A percentile compares a stretch with the other conserved stretches of the same genome.
Conservation (phyloP, 2,329 filamentous ascomycete species). For the Botrytis aclada region DNA sequence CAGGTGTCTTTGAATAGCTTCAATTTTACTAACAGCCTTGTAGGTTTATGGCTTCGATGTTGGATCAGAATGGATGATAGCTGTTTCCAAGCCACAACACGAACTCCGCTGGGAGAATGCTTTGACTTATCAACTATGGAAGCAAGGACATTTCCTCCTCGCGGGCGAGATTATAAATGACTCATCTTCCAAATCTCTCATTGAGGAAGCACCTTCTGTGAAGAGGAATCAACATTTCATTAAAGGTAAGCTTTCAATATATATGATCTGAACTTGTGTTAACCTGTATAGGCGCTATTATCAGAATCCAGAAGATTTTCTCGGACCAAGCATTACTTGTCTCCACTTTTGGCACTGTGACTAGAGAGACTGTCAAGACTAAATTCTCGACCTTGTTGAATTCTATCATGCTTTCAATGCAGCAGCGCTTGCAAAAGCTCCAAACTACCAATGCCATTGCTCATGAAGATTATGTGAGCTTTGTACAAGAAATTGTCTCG, state of each 20-base stretch:
- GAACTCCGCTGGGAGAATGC: conserved; percentile 43
- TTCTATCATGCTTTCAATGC: conserved; percentile 32
- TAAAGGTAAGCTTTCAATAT: neutral
- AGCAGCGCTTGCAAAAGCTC: conserved; percentile 29
- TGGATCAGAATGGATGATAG: conserved; percentile 52
- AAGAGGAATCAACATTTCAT: conserved; percentile 11
- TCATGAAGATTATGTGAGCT: conserved; percentile 30
- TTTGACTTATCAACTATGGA: conserved; percentile 15
- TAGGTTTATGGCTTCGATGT: conserved; percentile 40
- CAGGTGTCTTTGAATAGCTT: neutral
- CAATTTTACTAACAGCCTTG: conserved; percentile 12
- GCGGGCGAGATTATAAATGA: neutral
- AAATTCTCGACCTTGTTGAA: conserved; percentile 29
- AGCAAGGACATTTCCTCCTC: conserved; percentile 14
- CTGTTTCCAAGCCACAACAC: conserved; percentile 49
- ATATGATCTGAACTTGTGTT: neutral
- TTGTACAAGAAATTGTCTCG: conserved; percentile 28
- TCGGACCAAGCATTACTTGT: conserved; percentile 21
- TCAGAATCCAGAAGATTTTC: conserved; percentile 20
- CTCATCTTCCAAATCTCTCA: neutral
- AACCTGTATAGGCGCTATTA: conserved; percentile 1
- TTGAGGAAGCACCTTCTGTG: neutral
- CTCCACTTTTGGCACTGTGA: conserved; percentile 17
- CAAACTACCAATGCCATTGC: conserved; percentile 19
- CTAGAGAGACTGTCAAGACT: conserved; percentile 19